A percentile compares a stretch with the other conserved stretches of the same genome.
These are phyloP conservation scores for Abortiporus biennis DNA, from an alignment of 1,284 basidiomycete genomes.

Conservation along the genomic window DNA sequence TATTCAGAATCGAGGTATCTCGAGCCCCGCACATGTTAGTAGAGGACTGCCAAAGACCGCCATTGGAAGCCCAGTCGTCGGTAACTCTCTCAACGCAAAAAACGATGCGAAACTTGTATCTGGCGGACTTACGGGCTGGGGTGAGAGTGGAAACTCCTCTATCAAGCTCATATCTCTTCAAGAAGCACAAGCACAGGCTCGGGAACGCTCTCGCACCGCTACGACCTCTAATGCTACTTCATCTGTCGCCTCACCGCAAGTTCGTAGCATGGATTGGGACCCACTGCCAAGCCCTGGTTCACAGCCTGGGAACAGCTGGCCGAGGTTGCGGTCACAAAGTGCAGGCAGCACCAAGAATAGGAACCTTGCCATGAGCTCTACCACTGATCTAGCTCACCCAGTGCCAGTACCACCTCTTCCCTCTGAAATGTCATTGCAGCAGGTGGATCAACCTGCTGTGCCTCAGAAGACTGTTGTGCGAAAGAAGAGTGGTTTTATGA, in stretches of 20 bases:
- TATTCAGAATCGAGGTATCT: constrained; percentile 23
- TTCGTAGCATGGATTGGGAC: constrained; percentile 1
- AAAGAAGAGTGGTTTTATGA: constrained; percentile 77
- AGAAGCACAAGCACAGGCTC: constrained; percentile 61
- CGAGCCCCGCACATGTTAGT: constrained; percentile 25
- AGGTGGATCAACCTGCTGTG: not conserved
- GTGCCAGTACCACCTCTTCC: constrained; percentile 15
- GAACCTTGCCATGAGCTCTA: constrained; percentile 23
- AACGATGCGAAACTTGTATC: constrained; percentile 29
- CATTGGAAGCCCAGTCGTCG: not conserved
- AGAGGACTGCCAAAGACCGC: constrained; percentile 12
- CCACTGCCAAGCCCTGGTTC: constrained; percentile 6
- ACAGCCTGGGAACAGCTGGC: constrained; percentile 9
- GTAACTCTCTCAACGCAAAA: constrained; percentile 6
- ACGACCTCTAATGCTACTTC: constrained; percentile 23
- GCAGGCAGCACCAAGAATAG: constrained; percentile 45
- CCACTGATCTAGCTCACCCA: constrained; percentile 30
- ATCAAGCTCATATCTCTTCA: constrained; percentile 69
- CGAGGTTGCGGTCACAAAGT: constrained; percentile 48
- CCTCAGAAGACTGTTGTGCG: constrained; percentile 17
- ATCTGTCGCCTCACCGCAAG: constrained; percentile 6
- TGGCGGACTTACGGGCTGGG: constrained; percentile 34
- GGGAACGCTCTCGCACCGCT: constrained; percentile 43
- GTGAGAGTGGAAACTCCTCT: constrained; percentile 39
- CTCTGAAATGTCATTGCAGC: not conserved